Base-by-base conservation (phyloP, 495 filamentous ascomycete species). In the Alectoria sarmentosa region DNA sequence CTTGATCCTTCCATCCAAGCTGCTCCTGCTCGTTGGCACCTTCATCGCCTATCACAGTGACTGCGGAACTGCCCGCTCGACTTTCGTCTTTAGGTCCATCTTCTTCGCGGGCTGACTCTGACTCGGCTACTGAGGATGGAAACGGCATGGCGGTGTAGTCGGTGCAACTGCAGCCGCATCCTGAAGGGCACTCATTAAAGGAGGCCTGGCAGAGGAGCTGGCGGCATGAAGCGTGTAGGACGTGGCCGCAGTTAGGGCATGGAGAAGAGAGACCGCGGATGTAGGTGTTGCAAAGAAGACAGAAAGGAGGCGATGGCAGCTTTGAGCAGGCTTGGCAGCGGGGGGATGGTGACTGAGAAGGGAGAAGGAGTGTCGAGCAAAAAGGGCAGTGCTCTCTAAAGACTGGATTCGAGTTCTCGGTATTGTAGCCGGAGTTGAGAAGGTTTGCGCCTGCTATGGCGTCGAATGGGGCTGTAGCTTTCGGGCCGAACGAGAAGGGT, bases 181-280 rank as follows among this genome's bases (percentile, higher is more conserved):
- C 80, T 5, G 72, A 77, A 5, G 79, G 75, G 64, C 81, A 83
- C 44, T 41, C 62, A n/a, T 64, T 54, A 28, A 30, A 15, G 34
- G n/a, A 26, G 58, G 32, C 34, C 46, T 55, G 71, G 23, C 65
- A 72, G 69, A 82, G 78, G 76, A 79, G 77, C 49, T 58, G 69
- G 59, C 80, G 78, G 66, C 81, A 83, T 19, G 75, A 70, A 54
- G 80, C 77, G 65, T 81, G 82, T 69, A 79, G 73, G 17, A 80
- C 79, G 65, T 83, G 81, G 36, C 81, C 80, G 64, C 81, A 83
- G 49, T 73, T 75, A 11, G 82, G 74, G 67, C 81, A 83, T 14
- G 81, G 81, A 1, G 80, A 75, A 39, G 81, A 69, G 72, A 82
- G 81, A 38, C 79, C 80, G 64, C 76, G 73, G 11, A 81, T 72